Evolutionary conservation across 2,329 filamentous ascomycete genomes (phyloP), one percentile per base, ranked within the genome.

Genomic region (Colletotrichum endophyticum): DNA sequence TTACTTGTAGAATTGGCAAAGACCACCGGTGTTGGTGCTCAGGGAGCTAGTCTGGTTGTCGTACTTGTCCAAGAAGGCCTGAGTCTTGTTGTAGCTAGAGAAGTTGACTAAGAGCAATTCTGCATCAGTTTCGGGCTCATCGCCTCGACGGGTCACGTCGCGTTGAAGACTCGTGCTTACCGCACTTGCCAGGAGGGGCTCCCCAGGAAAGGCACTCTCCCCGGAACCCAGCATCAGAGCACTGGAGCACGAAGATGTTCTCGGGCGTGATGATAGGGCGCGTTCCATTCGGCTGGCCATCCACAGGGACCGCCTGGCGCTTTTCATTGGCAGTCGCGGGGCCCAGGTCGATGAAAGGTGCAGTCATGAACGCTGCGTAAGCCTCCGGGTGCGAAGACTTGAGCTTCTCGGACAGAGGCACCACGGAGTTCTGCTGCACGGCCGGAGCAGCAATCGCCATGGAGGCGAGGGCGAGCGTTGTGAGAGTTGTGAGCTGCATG

Each of bases 1-100:
- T 57, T 62, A 73, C 64, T 76, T 76, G 56, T 76, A 76, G 34
- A 76, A 74, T 28, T 76, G 74, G 16, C 74, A 76, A 6, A 70
- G 49, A 19, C 74, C 74, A 3, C 74, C 74, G 4, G 70, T 76
- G 66, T 76, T 76, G 6, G 74, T 66, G 28, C 74, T 76, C 34
- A 76, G 34, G 1, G 70, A 73, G 25, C 63, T 73, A 2, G 74
- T 76, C 34, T 76, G 70, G 22, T 76, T 76, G 3, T 76, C 74
- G 2, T 56, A 76, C 59, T 76, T 69, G 28, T 76, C 34, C 19
- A 74, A 11, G 34, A 76, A 76, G 4, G 56, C 19, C 64, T 66
- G 70, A 1, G 28, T 73, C 4, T 36, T 66, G 64, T 76, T 76
- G 59, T 61, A 76, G 70, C 66, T 74, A 4, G 59, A 66, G 19